A percentile compares a stretch with the other conserved stretches of the same genome.
These are phyloP conservation scores for Gelatoporia subvermispora DNA, from an alignment of 768 basidiomycete genomes.

Conservation along the genomic window DNA sequence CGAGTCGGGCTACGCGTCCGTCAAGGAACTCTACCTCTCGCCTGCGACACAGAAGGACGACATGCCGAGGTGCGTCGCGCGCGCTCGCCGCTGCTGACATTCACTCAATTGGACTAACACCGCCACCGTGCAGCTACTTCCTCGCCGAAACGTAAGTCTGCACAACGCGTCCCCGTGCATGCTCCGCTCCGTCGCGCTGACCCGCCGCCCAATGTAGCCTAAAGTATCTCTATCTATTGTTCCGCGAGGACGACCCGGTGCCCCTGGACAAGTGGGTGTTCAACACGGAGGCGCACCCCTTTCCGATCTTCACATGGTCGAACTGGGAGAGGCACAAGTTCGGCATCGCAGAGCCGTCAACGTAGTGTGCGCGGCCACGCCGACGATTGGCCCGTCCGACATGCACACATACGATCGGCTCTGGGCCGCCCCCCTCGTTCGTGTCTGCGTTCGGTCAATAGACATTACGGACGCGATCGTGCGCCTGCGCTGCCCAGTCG, in stretches of 20 bases:
- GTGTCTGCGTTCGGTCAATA: no score
- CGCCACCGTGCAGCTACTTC: conserved; percentile 36
- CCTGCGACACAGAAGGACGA: conserved; percentile 41
- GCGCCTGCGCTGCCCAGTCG: no score
- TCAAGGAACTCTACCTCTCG: conserved; percentile 42
- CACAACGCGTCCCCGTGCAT: background rate
- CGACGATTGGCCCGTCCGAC: background rate
- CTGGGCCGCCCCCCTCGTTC: no score
- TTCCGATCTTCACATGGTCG: conserved; percentile 67
- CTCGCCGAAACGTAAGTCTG: conserved; percentile 45
- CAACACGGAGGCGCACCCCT: conserved; percentile 66
- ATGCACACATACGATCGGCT: background rate
- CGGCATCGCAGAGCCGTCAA: conserved; percentile 14
- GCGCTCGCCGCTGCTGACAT: background rate
- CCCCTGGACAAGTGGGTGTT: conserved; percentile 41
- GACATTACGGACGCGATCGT: no score
- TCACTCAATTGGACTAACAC: background rate
- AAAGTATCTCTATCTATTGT: conserved; percentile 70
- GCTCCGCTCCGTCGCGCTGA: background rate
- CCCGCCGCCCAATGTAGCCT: conserved; percentile 35
- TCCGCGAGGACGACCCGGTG: conserved; percentile 57
- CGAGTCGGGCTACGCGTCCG: conserved; percentile 54
- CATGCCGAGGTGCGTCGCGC: conserved; percentile 65
- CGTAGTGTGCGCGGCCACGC: background rate
- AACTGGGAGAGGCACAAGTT: conserved; percentile 43